phyloP scores from a whole-genome alignment of 1,284 basidiomycete genomes.

The Naganishia cerealis region DNA sequence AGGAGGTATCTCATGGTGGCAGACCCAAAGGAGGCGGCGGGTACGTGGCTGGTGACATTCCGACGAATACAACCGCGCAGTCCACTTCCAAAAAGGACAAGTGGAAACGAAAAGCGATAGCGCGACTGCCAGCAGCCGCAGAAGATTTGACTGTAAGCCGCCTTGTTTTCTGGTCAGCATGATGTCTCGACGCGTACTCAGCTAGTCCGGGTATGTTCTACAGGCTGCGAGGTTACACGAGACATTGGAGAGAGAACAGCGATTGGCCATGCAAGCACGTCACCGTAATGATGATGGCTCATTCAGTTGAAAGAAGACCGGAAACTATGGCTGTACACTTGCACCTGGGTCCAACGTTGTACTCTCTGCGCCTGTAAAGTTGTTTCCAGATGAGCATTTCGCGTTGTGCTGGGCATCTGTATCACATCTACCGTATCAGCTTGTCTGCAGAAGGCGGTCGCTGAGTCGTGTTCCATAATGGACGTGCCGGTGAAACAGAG shows the following conservation, averaged over 20 bases:
- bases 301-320: background rate
- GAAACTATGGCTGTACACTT: background rate
- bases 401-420: too few relatives aligned
- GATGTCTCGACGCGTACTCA: background rate
- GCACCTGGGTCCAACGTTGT: too few relatives aligned
- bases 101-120: conserved; percentile 30
- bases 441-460: too few relatives aligned
- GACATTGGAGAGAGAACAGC: conserved; percentile 19
- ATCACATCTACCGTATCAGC: too few relatives aligned
- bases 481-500: background rate
- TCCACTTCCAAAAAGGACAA: conserved; percentile 24
- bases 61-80: conserved; percentile 16
- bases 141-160: conserved; percentile 28
- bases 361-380: too few relatives aligned
- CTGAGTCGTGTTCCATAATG: too few relatives aligned
- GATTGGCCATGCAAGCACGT: conserved; percentile 12
- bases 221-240: conserved; percentile 25
- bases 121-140: conserved; percentile 11
- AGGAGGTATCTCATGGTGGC: conserved; percentile 12
- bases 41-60: conserved; percentile 27
- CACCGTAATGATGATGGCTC: conserved; percentile 7
- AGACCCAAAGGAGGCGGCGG: conserved; percentile 33
- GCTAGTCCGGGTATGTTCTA: background rate
- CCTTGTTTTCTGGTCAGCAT: background rate
- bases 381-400: too few relatives aligned